Conservation (phyloP, 495 filamentous ascomycete species). For the Podospora didyma region DNA sequence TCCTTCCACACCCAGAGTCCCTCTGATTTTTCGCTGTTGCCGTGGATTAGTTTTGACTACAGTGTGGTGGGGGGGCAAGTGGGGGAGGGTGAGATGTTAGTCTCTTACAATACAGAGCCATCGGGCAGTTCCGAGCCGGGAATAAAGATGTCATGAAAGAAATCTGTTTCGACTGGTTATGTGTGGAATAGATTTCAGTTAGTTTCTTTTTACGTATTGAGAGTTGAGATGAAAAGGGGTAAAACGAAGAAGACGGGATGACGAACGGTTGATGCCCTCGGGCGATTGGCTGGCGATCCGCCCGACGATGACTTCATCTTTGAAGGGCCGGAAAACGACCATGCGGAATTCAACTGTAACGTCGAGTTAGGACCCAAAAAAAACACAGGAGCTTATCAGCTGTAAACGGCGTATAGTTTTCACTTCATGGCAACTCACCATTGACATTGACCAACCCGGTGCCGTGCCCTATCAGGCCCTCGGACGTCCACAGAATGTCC, state of each 20-base stretch:
- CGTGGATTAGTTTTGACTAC: no score
- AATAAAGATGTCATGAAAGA: constrained; percentile 87
- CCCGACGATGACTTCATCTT: constrained; percentile 81
- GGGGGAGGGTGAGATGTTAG: background rate
- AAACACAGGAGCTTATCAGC: background rate
- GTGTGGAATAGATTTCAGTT: background rate
- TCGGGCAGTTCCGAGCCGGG: constrained; percentile 67
- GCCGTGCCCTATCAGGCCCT: constrained; percentile 88
- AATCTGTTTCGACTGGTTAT: constrained; percentile 72
- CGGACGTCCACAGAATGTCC: constrained; percentile 79
- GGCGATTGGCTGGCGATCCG: constrained; percentile 68
- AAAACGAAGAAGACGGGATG: background rate
- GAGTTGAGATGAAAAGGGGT: background rate
- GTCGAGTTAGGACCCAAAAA: no score
- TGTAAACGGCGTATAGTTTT: no score
- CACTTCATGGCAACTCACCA: no score
- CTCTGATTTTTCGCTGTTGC: constrained; percentile 60
- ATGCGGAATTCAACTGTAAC: constrained; percentile 79
- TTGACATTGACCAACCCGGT: constrained; percentile 89
- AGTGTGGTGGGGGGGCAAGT: background rate
- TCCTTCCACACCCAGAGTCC: constrained; percentile 78
- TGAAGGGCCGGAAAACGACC: constrained; percentile 92
- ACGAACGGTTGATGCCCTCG: constrained; percentile 70
- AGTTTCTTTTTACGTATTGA: background rate
- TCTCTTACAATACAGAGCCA: constrained; percentile 67